These are phyloP conservation scores for Aspergillus chevalieri DNA, from an alignment of 2,329 filamentous ascomycete species.

Conservation along the genomic window DNA sequence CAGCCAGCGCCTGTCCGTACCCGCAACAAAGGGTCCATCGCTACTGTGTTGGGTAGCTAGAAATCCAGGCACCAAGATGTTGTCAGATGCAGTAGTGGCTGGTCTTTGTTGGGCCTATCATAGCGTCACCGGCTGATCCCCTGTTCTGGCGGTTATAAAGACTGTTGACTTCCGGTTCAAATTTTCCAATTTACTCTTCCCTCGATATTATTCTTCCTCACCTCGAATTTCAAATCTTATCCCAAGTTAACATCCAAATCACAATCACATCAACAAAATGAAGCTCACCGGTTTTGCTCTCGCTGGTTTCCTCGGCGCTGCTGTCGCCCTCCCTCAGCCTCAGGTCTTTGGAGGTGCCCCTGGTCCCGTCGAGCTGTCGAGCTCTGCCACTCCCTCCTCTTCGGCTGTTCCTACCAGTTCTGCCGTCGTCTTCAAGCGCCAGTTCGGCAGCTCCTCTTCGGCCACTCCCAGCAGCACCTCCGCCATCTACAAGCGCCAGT, in stretches of 20 bases:
- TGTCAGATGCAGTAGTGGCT: neutral
- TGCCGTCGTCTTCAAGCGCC: neutral
- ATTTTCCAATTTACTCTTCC: neutral
- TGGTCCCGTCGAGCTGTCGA: neutral
- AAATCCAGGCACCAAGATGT: neutral
- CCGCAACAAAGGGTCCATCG: neutral
- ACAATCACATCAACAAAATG: neutral
- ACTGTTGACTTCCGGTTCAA: neutral
- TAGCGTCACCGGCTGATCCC: neutral
- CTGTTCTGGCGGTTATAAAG: neutral
- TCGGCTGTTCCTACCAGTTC: neutral
- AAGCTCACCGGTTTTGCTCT: neutral
- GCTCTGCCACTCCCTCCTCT: neutral
- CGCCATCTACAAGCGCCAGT: neutral
- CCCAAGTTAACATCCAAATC: neutral
- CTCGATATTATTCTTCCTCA: neutral
- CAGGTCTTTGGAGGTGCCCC: neutral
- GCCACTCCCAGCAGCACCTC: neutral
- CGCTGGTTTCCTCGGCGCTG: neutral
- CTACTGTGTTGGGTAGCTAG: neutral
- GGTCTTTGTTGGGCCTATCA: neutral
- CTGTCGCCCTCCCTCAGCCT: neutral
- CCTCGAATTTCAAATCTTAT: neutral
- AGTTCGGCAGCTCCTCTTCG: neutral
- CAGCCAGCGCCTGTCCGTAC: neutral